A percentile compares a stretch with the other conserved stretches of the same genome.
Evolutionary conservation across 2,329 filamentous ascomycete genomes (phyloP).

Genomic region (Monilinia laxa): DNA sequence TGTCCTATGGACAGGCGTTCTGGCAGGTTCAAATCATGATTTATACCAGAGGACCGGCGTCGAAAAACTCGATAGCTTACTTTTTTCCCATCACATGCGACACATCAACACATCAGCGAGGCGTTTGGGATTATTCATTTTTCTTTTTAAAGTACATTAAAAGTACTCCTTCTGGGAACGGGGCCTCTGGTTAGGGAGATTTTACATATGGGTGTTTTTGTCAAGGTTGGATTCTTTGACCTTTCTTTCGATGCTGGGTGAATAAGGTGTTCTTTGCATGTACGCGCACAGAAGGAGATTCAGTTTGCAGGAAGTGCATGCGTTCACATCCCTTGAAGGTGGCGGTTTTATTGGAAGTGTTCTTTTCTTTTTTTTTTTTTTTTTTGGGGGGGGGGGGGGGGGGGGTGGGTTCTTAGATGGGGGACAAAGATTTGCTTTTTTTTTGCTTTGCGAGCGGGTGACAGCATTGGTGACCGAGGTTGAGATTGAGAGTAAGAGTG

Average conservation of each 20-base stretch:
- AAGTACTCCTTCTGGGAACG: constrained; percentile 19
- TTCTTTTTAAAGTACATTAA: constrained; percentile 20
- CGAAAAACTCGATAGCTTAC: constrained; percentile 18
- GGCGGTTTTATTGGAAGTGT: neutral
- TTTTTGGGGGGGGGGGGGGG: no score
- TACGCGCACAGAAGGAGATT: neutral
- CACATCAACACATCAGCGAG: constrained; percentile 25
- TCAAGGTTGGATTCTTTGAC: constrained; percentile 3
- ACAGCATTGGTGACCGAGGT: neutral
- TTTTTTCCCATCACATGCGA: constrained; percentile 23
- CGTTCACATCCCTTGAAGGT: neutral
- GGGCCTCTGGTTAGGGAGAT: constrained; percentile 24
- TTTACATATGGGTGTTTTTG: constrained; percentile 20
- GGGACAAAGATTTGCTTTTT: neutral
- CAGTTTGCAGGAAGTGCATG: neutral
- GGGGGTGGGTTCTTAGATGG: neutral
- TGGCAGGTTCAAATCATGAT: constrained; percentile 17
- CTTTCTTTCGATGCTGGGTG: neutral
- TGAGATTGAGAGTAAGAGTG: neutral
- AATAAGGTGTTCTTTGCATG: neutral
- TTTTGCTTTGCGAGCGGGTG: neutral
- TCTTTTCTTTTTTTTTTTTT: neutral
- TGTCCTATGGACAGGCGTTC: constrained; percentile 19
- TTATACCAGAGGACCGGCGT: constrained; percentile 23
- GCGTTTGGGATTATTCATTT: constrained; percentile 20